Percentiles rank a stretch among this genome's conserved stretches.
These are phyloP conservation scores for Sherardia arvensis DNA, from an alignment of 257 asterid species.

Conservation along the genomic window DNA sequence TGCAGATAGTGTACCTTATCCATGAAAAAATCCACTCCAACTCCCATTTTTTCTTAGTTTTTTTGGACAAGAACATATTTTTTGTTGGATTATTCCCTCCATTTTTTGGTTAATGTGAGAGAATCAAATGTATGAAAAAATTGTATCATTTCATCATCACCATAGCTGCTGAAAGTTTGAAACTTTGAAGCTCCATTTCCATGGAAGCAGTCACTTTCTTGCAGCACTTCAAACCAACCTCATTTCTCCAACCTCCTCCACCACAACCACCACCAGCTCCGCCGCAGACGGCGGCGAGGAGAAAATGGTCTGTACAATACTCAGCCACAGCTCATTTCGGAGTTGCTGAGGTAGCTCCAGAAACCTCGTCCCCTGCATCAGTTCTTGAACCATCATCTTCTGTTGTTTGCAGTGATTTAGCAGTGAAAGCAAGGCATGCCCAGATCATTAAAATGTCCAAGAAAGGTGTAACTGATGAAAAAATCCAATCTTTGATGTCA, in stretches of 20 bases:
- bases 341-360: conserved; percentile 24
- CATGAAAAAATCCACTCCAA: background rate
- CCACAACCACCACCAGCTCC: background rate
- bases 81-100: background rate
- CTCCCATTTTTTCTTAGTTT: too few species aligned
- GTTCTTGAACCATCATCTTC: conserved; percentile 12
- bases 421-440: conserved; percentile 48
- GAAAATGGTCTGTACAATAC: conserved; percentile 8
- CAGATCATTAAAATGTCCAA: conserved; percentile 39
- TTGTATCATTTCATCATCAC: background rate
- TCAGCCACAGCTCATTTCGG: conserved; percentile 15
- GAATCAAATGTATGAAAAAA: background rate
- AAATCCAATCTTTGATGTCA: conserved; percentile 37
- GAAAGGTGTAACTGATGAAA: conserved; percentile 17
- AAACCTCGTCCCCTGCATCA: conserved; percentile 17
- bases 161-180: background rate
- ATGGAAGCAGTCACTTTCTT: conserved; percentile 37
- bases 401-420: conserved; percentile 12
- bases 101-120: background rate
- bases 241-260: conserved; percentile 13
- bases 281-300: conserved; percentile 3
- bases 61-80: too few species aligned
- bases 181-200: conserved; percentile 6
- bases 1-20: conserved; percentile 1
- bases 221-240: conserved; percentile 20